Evolutionary conservation across 768 basidiomycete species (phyloP).

Genomic region (Suillus cothurnatus): DNA sequence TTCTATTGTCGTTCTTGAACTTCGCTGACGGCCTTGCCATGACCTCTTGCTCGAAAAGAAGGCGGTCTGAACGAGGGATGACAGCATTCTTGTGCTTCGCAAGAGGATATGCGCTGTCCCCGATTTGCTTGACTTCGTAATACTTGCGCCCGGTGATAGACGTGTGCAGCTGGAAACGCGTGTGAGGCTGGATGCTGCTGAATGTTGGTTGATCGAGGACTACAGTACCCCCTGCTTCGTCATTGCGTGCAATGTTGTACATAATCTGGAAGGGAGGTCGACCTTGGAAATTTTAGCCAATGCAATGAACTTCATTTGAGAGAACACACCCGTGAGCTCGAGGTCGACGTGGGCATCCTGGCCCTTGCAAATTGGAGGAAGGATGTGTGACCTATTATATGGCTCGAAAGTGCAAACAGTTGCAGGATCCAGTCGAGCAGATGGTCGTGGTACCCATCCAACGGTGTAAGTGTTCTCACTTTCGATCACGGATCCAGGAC

Average conservation of each 20-base stretch:
- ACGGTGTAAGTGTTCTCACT: slow-evolving; percentile 70
- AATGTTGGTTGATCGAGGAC: slow-evolving; percentile 78
- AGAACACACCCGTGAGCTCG: slow-evolving; percentile 65
- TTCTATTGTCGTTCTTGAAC: slow-evolving; percentile 67
- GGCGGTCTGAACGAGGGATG: slow-evolving; percentile 68
- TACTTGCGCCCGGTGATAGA: slow-evolving; percentile 77
- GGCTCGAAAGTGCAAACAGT: slow-evolving; percentile 58
- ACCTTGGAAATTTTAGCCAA: slow-evolving; percentile 44
- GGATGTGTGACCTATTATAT: slow-evolving; percentile 73
- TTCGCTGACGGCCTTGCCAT: slow-evolving; percentile 77
- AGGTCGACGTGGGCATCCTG: slow-evolving; percentile 79
- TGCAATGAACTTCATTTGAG: not conserved
- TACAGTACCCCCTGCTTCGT: slow-evolving; percentile 66
- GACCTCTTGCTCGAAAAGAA: slow-evolving; percentile 87
- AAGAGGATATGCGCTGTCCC: slow-evolving; percentile 83
- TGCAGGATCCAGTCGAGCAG: slow-evolving; percentile 63
- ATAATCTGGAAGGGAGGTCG: slow-evolving; percentile 92
- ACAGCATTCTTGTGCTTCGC: slow-evolving; percentile 61
- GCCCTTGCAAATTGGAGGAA: slow-evolving; percentile 84
- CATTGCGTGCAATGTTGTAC: slow-evolving; percentile 80
- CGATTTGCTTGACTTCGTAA: slow-evolving; percentile 89
- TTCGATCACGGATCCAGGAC: slow-evolving; percentile 68
- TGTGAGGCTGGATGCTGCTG: slow-evolving; percentile 80
- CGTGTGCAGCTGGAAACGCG: slow-evolving; percentile 82
- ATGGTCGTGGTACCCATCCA: slow-evolving; percentile 79